phyloP scores from a whole-genome alignment of 192 early-diverging fungal species.

The Funneliformis mosseae region DNA sequence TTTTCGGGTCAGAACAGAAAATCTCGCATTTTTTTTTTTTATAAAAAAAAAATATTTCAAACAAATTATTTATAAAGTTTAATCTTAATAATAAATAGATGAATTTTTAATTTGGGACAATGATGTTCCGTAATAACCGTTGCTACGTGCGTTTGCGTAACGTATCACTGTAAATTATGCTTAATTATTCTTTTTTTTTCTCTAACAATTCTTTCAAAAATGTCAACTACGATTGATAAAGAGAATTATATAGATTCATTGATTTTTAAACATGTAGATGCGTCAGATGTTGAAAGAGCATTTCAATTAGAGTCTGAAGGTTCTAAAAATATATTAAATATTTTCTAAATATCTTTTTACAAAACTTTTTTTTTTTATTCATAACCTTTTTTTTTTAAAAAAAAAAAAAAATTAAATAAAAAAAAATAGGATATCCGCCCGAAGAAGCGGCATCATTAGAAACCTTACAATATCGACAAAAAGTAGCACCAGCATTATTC shows the following conservation, averaged over 20 bases:
- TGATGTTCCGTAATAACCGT: too few species aligned
- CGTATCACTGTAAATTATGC: too few species aligned
- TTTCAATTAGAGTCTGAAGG: slow-evolving; percentile 33
- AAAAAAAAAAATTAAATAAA: not conserved
- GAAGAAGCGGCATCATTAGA: slow-evolving; percentile 50
- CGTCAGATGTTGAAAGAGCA: slow-evolving; percentile 14
- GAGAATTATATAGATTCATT: not conserved
- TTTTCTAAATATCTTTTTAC: not conserved
- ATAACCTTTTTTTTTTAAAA: not conserved
- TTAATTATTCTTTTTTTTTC: too few species aligned
- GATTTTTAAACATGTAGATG: not conserved
- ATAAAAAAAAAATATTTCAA: too few species aligned
- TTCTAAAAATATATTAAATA: not conserved
- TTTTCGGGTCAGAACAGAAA: too few species aligned
- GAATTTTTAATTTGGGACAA: too few species aligned
- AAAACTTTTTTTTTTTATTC: too few species aligned
- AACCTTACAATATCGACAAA: slow-evolving; percentile 45
- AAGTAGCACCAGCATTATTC: slow-evolving; percentile 44
- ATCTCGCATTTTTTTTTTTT: too few species aligned
- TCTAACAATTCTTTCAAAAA: not conserved
- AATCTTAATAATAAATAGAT: too few species aligned
- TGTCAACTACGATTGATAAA: not conserved
- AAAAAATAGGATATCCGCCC: slow-evolving; percentile 43
- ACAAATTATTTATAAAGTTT: too few species aligned
- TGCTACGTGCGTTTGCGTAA: too few species aligned